phyloP scores from a whole-genome alignment of 2,329 filamentous ascomycete species.

The Xylaria arbuscula region DNA sequence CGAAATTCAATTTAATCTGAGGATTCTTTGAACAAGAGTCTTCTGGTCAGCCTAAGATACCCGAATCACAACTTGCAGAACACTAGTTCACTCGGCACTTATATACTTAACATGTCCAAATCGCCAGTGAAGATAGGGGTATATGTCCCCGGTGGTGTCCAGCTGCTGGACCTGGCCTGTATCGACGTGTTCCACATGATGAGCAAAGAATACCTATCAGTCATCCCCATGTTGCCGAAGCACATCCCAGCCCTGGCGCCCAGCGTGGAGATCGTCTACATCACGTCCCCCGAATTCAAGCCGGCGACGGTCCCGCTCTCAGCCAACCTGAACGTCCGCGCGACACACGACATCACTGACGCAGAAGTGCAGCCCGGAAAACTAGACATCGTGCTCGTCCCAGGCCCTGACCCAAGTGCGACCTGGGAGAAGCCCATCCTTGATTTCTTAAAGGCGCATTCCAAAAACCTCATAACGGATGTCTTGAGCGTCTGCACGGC shows the following conservation, averaged over 20 bases:
- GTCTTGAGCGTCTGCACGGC: slow-evolving; percentile 33
- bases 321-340: slow-evolving; percentile 19
- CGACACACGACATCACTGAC: slow-evolving; percentile 30
- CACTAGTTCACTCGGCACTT: background rate
- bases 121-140: slow-evolving; percentile 32
- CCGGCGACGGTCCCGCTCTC: slow-evolving; percentile 19
- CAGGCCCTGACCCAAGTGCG: slow-evolving; percentile 24
- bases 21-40: background rate
- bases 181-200: slow-evolving; percentile 35
- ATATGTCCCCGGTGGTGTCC: slow-evolving; percentile 19
- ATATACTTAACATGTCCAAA: slow-evolving; percentile 16
- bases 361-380: slow-evolving; percentile 28
- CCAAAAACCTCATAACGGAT: slow-evolving; percentile 22
- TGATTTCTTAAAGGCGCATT: slow-evolving; percentile 29
- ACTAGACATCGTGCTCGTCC: slow-evolving; percentile 32
- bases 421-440: slow-evolving; percentile 22
- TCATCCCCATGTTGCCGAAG: slow-evolving; percentile 29
- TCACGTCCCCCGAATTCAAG: slow-evolving; percentile 20
- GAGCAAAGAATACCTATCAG: slow-evolving; percentile 33
- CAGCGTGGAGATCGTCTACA: slow-evolving; percentile 31
- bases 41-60: background rate
- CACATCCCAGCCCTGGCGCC: slow-evolving; percentile 28
- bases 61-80: background rate
- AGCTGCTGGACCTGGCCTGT: slow-evolving; percentile 34
- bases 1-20: background rate